Percentiles rank a stretch among this genome's conserved stretches.
phyloP scores from a whole-genome alignment of 1,139 yeast genomes.

The Taphrina deformans region DNA sequence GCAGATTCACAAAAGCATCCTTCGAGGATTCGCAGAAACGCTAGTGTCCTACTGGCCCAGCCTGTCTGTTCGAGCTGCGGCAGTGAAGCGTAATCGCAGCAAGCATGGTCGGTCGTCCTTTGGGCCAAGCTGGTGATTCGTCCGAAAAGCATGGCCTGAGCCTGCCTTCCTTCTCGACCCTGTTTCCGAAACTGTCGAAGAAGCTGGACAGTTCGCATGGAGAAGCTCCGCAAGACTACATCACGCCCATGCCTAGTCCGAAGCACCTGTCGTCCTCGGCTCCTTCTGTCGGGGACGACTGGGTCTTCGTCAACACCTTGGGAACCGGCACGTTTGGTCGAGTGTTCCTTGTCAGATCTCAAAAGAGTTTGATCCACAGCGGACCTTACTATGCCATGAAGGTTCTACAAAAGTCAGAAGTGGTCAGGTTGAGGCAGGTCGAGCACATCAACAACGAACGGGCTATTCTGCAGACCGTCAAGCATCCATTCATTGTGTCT shows the following conservation, averaged over 20 bases:
- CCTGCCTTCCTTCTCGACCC: conserved; percentile 20
- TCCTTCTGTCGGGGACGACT: conserved; percentile 28
- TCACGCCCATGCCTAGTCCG: neutral
- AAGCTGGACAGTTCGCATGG: neutral
- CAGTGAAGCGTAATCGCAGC: too few relatives aligned
- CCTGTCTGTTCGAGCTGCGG: too few relatives aligned
- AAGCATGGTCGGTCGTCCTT: neutral
- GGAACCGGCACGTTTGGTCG: conserved; percentile 35
- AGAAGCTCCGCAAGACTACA: neutral
- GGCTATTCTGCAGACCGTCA: conserved; percentile 65
- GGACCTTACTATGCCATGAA: conserved; percentile 60
- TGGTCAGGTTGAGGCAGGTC: conserved; percentile 89
- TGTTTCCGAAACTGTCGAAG: conserved; percentile 14
- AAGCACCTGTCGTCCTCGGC: neutral
- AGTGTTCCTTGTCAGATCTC: conserved; percentile 29
- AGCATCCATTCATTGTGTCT: conserved; percentile 88
- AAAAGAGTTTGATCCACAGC: neutral
- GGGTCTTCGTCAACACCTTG: conserved; percentile 25
- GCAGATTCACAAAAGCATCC: neutral
- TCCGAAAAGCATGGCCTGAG: neutral
- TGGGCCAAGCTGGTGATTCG: neutral
- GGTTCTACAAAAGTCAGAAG: conserved; percentile 88
- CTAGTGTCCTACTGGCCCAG: neutral
- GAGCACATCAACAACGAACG: conserved; percentile 95
- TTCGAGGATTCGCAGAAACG: neutral